Evolutionary conservation across 352 stramenopile genomes (phyloP).

Genomic region (Phytophthora quininea): DNA sequence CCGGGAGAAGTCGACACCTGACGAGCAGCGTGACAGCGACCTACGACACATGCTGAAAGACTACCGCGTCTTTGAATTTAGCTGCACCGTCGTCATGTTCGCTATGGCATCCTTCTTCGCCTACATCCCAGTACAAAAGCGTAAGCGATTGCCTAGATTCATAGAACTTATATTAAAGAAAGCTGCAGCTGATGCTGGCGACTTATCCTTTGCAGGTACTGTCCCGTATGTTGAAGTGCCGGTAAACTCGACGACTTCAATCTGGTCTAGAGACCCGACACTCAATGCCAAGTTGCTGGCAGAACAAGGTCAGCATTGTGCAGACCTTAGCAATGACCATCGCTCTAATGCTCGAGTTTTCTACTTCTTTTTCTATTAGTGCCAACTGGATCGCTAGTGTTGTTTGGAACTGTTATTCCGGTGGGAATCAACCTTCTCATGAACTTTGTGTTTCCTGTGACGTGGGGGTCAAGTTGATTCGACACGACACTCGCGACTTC

Average conservation of each 20-base stretch:
- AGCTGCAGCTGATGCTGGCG: background rate
- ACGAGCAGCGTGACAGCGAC: background rate
- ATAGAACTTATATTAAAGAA: background rate
- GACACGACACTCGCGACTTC: slow-evolving; percentile 76
- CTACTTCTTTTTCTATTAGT: slow-evolving; percentile 57
- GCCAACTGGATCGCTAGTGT: slow-evolving; percentile 47
- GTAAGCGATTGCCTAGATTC: slow-evolving; percentile 16
- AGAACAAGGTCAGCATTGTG: slow-evolving; percentile 30
- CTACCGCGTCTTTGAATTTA: slow-evolving; percentile 65
- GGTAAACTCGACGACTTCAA: slow-evolving; percentile 38
- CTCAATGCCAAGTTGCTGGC: slow-evolving; percentile 49
- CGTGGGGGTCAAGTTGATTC: slow-evolving; percentile 44
- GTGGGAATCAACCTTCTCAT: slow-evolving; percentile 59
- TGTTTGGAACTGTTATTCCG: slow-evolving; percentile 36
- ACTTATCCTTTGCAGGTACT: slow-evolving; percentile 26
- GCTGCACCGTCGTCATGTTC: slow-evolving; percentile 55
- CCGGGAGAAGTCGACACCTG: slow-evolving; percentile 8
- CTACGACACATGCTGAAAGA: slow-evolving; percentile 15
- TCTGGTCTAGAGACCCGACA: slow-evolving; percentile 57
- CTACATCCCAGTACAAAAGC: slow-evolving; percentile 52
- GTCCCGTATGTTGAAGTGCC: slow-evolving; percentile 55
- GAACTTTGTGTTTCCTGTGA: slow-evolving; percentile 42
- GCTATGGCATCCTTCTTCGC: slow-evolving; percentile 52
- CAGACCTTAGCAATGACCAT: no score
- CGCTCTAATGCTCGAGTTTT: slow-evolving; percentile 1